These are phyloP conservation scores for Fraxinus angustifolia DNA, from an alignment of 305 asterid genomes.

Conservation along the genomic window DNA sequence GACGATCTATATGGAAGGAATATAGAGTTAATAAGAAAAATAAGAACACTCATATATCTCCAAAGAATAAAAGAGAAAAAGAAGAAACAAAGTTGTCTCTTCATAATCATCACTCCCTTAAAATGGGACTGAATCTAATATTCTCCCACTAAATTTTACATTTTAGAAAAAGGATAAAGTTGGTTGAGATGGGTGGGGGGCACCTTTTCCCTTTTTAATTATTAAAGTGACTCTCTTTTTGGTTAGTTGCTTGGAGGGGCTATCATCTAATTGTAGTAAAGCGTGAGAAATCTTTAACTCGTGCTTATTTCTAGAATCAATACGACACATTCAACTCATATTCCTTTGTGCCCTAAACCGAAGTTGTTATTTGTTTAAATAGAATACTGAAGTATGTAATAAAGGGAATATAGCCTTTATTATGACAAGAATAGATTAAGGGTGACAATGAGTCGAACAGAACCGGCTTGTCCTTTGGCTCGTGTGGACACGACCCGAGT, in stretches of 20 bases:
- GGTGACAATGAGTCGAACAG: not conserved
- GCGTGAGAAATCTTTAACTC: not conserved
- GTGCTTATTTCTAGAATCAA: not conserved
- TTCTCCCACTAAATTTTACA: not conserved
- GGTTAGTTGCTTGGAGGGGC: not conserved
- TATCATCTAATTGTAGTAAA: not conserved
- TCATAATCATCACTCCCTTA: not conserved
- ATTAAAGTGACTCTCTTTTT: not conserved
- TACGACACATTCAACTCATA: not conserved
- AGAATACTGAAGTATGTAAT: not conserved
- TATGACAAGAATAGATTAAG: not conserved
- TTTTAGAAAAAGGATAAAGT: not conserved
- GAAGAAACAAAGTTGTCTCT: not conserved
- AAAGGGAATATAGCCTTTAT: not conserved
- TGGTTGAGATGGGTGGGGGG: not conserved
- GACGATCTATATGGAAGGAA: not conserved
- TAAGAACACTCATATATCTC: not conserved
- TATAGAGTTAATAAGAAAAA: not conserved
- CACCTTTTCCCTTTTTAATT: not conserved
- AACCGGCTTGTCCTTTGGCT: not conserved
- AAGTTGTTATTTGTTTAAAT: not conserved
- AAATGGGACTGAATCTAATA: not conserved
- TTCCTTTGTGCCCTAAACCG: not conserved
- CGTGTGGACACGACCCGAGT: not conserved
- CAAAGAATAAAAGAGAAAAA: not conserved